Conservation (phyloP, 169 alveolate species). For the Plasmodium malariae region DNA sequence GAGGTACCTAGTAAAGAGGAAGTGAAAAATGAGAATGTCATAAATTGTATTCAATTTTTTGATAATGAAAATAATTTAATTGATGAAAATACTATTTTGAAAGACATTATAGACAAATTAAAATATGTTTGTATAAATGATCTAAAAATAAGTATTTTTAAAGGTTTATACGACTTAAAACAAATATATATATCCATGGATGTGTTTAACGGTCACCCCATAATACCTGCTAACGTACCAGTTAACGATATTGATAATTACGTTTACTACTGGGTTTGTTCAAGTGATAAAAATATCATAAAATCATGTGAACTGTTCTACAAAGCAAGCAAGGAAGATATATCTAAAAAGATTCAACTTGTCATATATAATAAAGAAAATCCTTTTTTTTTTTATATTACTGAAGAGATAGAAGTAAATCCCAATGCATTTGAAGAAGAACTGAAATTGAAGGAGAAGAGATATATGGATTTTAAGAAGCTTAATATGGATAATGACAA, state of each 20-base stretch:
- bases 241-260: conserved; percentile 19
- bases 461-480: conserved; percentile 32
- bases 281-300: conserved; percentile 9
- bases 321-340: conserved; percentile 42
- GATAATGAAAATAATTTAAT: conserved; percentile 58
- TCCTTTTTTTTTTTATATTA: conserved; percentile 47
- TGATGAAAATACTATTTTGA: conserved; percentile 32
- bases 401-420: conserved; percentile 41
- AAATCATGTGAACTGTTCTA: conserved; percentile 48
- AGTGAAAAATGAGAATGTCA: neutral
- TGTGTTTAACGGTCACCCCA: conserved; percentile 57
- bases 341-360: conserved; percentile 33
- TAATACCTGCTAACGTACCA: conserved; percentile 50
- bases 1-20: neutral
- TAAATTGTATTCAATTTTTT: conserved; percentile 15
- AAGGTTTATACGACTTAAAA: conserved; percentile 41
- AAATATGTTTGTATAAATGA: conserved; percentile 49
- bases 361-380: conserved; percentile 62
- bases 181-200: conserved; percentile 75
- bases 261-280: conserved; percentile 36
- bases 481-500: neutral
- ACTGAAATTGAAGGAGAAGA: conserved; percentile 37
- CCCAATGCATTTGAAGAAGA: conserved; percentile 32
- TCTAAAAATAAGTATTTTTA: conserved; percentile 33
- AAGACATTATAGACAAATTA: conserved; percentile 28